Conservation (phyloP, 2,329 filamentous ascomycete species). For the Trichoderma aggressivum region DNA sequence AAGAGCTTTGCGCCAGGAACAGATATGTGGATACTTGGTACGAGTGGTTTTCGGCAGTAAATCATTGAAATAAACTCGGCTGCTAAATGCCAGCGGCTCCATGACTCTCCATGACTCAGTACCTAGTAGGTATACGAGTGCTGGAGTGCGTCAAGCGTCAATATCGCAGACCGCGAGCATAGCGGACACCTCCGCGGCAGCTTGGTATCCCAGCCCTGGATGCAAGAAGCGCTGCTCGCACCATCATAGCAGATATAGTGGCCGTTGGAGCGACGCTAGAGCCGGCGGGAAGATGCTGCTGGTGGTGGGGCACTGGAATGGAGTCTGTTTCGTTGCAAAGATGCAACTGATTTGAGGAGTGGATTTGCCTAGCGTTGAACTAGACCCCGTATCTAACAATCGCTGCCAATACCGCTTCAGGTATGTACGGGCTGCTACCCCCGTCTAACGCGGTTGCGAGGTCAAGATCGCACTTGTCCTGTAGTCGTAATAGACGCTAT, state of each 20-base stretch:
- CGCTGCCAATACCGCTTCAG: not conserved
- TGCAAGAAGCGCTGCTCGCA: not conserved
- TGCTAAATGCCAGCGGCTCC: no score
- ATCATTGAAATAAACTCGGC: not conserved
- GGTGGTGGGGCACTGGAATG: constrained; percentile 10
- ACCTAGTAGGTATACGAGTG: not conserved
- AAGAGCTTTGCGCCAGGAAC: not conserved
- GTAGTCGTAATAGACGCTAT: not conserved
- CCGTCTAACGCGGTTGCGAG: not conserved
- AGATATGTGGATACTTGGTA: not conserved
- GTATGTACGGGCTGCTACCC: not conserved
- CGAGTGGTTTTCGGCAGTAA: not conserved
- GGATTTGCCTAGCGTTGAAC: not conserved
- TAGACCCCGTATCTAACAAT: not conserved
- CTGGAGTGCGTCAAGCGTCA: not conserved
- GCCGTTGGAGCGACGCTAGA: constrained; percentile 7
- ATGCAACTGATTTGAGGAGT: not conserved
- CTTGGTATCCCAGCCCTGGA: not conserved
- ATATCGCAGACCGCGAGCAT: not conserved
- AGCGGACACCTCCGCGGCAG: not conserved
- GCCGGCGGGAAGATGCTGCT: constrained; percentile 8
- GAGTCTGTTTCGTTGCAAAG: not conserved
- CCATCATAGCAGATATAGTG: not conserved
- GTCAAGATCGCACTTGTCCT: not conserved
- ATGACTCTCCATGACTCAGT: not conserved